Evolutionary conservation across 495 filamentous ascomycete genomes (phyloP).

Genomic region (Chlorociboria aeruginascens): DNA sequence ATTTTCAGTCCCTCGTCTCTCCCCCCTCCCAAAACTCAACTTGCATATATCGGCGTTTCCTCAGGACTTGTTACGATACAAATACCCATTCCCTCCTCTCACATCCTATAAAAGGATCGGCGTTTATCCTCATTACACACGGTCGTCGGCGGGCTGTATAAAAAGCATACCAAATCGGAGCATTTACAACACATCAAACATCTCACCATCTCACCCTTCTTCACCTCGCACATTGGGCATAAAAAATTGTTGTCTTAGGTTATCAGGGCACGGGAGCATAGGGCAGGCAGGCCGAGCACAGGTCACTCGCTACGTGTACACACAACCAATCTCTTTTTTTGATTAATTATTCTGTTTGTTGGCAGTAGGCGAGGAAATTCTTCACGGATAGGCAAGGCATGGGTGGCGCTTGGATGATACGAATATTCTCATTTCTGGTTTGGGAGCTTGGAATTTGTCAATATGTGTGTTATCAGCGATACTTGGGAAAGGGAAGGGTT

Average conservation of each 20-base stretch:
- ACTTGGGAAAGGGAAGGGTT: not conserved
- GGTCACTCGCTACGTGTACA: not conserved
- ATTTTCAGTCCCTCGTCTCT: not conserved
- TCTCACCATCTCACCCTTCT: not conserved
- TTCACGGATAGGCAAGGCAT: not conserved
- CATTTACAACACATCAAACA: slow-evolving; percentile 8
- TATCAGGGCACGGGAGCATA: not conserved
- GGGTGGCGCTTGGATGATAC: slow-evolving; percentile 2
- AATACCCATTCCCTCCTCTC: slow-evolving; percentile 13
- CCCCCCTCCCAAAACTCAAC: not conserved
- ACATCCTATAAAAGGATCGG: slow-evolving; percentile 11
- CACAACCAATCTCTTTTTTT: not conserved
- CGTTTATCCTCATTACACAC: slow-evolving; percentile 7
- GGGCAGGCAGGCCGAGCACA: not conserved
- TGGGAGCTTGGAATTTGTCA: not conserved
- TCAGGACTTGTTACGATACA: slow-evolving; percentile 10
- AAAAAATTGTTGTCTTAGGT: not conserved
- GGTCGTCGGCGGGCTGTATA: slow-evolving; percentile 6
- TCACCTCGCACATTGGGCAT: not conserved
- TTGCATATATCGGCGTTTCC: slow-evolving; percentile 12
- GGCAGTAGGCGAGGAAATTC: not conserved
- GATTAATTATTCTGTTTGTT: not conserved
- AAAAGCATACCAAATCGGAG: slow-evolving; percentile 8
- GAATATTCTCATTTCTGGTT: not conserved
- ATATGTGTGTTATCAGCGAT: not conserved